Evolutionary conservation across 176 grass and related monocot species (phyloP), one percentile per base, ranked within the genome.

Genomic region (Phragmites australis): DNA sequence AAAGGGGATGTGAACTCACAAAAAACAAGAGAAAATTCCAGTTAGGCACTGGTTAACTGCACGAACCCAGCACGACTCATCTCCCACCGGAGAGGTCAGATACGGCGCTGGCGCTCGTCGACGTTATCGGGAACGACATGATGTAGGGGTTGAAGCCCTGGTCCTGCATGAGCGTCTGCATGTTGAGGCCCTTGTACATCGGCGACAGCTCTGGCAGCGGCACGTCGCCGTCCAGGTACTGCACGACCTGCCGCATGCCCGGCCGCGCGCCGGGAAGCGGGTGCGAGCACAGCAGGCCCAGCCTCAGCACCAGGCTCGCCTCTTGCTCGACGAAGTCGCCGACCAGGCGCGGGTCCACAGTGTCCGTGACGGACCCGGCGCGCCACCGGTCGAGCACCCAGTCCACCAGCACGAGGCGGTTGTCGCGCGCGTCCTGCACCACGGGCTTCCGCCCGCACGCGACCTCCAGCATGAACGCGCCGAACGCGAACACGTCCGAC

Each of bases 371-470:
- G 12, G 74, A 0, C 11, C 79, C 79, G 42, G 78, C 83, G 60
- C 88, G 83, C 84, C 83, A 85, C 34, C 60, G 67, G 67, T 85
- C 78, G 52, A 90, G 83, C 70, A 89, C 87, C 87, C 77, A 81
- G 87, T 89, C 87, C 62, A 89, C 77, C 8, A 89, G 82, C 76
- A 90, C 83, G 19, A 83, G 60, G 23, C 79, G 83, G 66, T 66
- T 53, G 76, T 82, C 88, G 12, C 43, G 32, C 57, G 83, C 83
- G 53, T 86, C 78, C 72, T 72, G 83, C 79, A 21, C 67, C 5
- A 87, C 80, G 43, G 88, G 88, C 72, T 83, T 90, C 83, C 89
- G 54, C 9, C 85, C 89, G 89, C 84, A 91, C n/a, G 71, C 81
- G 43, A 91, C 89, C 85, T 91, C 89, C 34, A 91, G 81, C 84